Evolutionary conservation across 495 filamentous ascomycete species (phyloP).

Genomic region (Penicillium canariense): DNA sequence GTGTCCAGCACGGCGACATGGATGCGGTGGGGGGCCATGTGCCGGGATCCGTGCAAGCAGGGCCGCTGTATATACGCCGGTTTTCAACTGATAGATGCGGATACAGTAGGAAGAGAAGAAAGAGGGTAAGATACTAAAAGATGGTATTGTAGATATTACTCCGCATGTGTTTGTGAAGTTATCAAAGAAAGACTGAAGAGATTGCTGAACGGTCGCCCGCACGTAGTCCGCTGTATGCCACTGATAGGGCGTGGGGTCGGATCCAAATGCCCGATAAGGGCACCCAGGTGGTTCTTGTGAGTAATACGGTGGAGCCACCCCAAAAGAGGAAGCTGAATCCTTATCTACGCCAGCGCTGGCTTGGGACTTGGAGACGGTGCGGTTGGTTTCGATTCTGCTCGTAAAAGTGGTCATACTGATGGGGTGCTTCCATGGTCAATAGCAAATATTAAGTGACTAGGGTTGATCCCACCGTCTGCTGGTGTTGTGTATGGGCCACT

Average conservation of each 20-base stretch:
- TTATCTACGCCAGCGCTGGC: neutral
- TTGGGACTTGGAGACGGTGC: neutral
- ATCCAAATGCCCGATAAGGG: conserved; percentile 22
- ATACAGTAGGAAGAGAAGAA: no score
- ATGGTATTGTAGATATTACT: neutral
- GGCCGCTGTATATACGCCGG: no score
- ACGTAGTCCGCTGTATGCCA: neutral
- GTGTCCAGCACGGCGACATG: conserved; percentile 45
- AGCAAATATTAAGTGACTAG: no score
- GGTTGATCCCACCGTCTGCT: no score
- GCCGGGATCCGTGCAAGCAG: no score
- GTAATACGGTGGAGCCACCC: conserved; percentile 20
- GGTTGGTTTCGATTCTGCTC: neutral
- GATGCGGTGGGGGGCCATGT: conserved; percentile 23
- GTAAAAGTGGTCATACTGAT: neutral
- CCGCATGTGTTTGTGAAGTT: neutral
- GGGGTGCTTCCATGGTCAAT: no score
- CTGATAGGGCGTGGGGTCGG: conserved; percentile 14
- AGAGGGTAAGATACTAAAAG: neutral
- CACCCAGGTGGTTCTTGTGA: conserved; percentile 8
- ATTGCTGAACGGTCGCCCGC: neutral
- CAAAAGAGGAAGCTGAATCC: conserved; percentile 21
- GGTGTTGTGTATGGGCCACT: no score
- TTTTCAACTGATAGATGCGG: no score
- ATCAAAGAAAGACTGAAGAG: neutral